Evolutionary conservation across 805 yeast species (phyloP), one percentile per base, ranked within the genome.

Genomic region (Pichia thaimueangensis): DNA sequence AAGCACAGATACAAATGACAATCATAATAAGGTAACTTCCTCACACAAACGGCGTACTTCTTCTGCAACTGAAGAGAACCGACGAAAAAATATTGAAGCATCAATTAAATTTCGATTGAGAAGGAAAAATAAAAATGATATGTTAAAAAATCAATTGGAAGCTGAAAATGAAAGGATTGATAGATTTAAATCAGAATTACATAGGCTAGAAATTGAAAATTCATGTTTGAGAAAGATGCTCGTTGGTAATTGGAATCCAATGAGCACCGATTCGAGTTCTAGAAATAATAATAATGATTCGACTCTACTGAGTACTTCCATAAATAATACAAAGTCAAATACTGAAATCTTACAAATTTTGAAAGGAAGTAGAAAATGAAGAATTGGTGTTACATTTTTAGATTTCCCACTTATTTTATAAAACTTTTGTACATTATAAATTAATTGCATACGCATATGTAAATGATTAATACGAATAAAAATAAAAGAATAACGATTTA

Each of bases 81-180:
- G 79, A 47, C 64, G 74, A 44, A 64, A 82, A 48, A 78, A 78
- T 55, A 76, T 85, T 2, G 77, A 78, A 5, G 86, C 86, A 0
- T 71, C 78, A 35, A 85, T 85, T 0, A 61, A 83, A 40, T 80
- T 80, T 59, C 61, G 86, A 49, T 65, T 74, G 34, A 80, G 79
- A 60, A 78, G 78, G 68, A 78, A 78, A 56, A 53, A 71, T 47
- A 76, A 68, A 55, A 82, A 78, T 50, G 71, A 69, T 51, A 76
- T 76, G 53, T 72, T 80, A 79, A 80, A 76, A 50, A 63, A 62
- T 35, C 68, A 63, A 35, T 67, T 76, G 16, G 55, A 53, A 31
- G 57, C 60, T 28, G 64, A 78, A 35, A 66, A 65, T 36, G 76
- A 72, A 27, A 58, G 63, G 46, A 71, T 78, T n/a, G 56, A 61